Conservation (phyloP, 805 yeast genomes). For the Candida tammaniensis region DNA sequence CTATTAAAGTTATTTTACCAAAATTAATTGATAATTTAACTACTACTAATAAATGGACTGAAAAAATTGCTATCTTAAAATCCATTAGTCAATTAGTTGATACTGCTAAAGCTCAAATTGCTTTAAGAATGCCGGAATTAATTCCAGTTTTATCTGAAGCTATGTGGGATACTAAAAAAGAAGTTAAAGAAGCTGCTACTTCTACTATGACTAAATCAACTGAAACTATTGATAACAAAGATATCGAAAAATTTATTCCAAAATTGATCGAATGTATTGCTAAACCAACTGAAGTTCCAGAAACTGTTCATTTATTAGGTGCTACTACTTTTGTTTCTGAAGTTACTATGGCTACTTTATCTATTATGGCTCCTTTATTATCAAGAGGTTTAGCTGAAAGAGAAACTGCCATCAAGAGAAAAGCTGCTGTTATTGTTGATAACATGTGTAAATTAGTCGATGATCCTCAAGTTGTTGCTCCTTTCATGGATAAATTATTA, state of each 20-base stretch:
- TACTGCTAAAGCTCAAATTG: conserved; percentile 91
- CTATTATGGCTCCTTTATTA: conserved; percentile 98
- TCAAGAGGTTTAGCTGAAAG: conserved; percentile 99
- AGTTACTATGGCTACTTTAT: conserved; percentile 98
- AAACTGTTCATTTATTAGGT: conserved; percentile 98
- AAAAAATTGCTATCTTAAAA: conserved; percentile 86
- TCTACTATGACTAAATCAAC: conserved; percentile 94
- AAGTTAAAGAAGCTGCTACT: conserved; percentile 95
- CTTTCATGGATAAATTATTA: conserved; percentile 91
- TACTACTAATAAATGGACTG: conserved; percentile 92
- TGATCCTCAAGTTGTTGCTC: conserved; percentile 99
- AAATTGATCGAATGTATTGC: conserved; percentile 96
- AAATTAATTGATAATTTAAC: conserved; percentile 66
- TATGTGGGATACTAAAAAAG: conserved; percentile 99
- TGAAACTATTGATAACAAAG: conserved; percentile 98
- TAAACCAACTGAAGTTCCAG: conserved; percentile 95
- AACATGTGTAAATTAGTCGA: conserved; percentile 99
- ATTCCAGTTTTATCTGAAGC: conserved; percentile 98
- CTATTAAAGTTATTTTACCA: conserved; percentile 89
- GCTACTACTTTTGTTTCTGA: conserved; percentile 99
- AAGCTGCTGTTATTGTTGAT: conserved; percentile 98
- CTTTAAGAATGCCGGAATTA: conserved; percentile 99
- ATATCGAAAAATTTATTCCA: conserved; percentile 99
- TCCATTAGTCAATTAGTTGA: conserved; percentile 87
- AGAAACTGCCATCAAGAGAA: conserved; percentile 99